phyloP scores from a whole-genome alignment of 176 grass and related monocot species.

The Luzula sylvatica region DNA sequence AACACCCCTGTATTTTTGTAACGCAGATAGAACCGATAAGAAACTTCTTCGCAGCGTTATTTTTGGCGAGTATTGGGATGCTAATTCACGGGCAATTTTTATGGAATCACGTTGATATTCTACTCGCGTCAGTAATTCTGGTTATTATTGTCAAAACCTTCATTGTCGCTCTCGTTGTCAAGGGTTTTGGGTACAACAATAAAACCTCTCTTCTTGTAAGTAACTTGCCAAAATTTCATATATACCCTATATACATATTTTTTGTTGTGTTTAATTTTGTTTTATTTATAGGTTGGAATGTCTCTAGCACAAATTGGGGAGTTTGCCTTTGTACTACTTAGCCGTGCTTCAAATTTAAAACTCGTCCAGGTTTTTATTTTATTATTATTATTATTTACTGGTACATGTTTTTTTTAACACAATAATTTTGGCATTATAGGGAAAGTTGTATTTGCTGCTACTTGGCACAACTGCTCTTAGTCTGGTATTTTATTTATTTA shows the following conservation, averaged over 20 bases:
- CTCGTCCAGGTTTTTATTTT: slow-evolving; percentile 71
- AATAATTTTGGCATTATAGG: slow-evolving; percentile 41
- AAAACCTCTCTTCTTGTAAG: slow-evolving; percentile 99
- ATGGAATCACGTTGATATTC: slow-evolving; percentile 99
- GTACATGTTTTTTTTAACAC: neutral
- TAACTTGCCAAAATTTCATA: neutral
- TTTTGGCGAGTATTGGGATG: slow-evolving; percentile 99
- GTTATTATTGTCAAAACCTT: slow-evolving; percentile 89
- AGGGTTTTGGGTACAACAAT: slow-evolving; percentile 96
- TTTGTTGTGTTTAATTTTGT: slow-evolving; percentile 3
- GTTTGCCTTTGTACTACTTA: slow-evolving; percentile 98
- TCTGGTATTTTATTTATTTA: slow-evolving; percentile 45
- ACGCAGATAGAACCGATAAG: slow-evolving; percentile 99
- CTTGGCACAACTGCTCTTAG: slow-evolving; percentile 97
- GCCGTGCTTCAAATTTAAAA: slow-evolving; percentile 98
- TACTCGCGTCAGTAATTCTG: slow-evolving; percentile 91
- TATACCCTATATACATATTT: slow-evolving; percentile 5
- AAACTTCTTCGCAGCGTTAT: slow-evolving; percentile 96
- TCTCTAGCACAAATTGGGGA: slow-evolving; percentile 99
- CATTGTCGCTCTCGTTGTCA: slow-evolving; percentile 76
- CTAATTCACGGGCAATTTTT: slow-evolving; percentile 99
- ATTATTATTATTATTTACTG: neutral
- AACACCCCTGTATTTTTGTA: neutral
- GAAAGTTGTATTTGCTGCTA: slow-evolving; percentile 89
- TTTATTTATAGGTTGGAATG: slow-evolving; percentile 78